Base-by-base conservation (phyloP, 495 filamentous ascomycete species). In the Zalerion maritima region DNA sequence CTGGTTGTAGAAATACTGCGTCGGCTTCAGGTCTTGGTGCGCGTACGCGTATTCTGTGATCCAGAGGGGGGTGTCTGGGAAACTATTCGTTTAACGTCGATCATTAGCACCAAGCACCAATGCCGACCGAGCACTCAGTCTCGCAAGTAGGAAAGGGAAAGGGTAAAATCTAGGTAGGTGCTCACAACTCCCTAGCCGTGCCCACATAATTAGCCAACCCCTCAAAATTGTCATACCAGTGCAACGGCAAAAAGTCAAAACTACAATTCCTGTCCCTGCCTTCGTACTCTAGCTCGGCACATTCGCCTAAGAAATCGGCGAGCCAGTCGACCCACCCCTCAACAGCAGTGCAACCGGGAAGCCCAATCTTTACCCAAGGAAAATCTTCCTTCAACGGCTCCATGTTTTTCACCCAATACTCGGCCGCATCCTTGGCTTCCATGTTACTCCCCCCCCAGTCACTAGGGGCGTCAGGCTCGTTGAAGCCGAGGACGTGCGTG, bases 141-240 rank as follows among this genome's bases (percentile, higher is more conserved):
- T 13, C 8, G 13, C 8, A 10, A 4, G 12, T 13, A 15, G 15
- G 18, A 13, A 25, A 5, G 7, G 15, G 11, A 13, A 23, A 14
- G 13, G 22, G 21, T 21, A 8, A 26, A n/a, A 41, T 38, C 25
- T 36, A 49, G 46, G 31, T 32, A 24, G 40, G 14, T n/a, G 35
- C 26, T 41, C 47, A 53, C 29, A 45, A 6, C 1, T 36, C 14
- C 26, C 46, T n/a, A 21, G 8, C 10, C 29, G 13, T 53, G 0
- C 76, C 77, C 31, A 86, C 49, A 42, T 81, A 75, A 35, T 67
- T 74, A 5, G 76, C 75, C 29, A 86, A 40, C 0, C 77, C 80
- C 34, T 74, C 71, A 36, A 82, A 85, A 34, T 74, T 60, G 9
- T 75, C 77, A 40, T 86, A 86, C 73, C 73, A 85, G 41, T 86